Base-by-base conservation (phyloP, 2,329 filamentous ascomycete species). In the Paecilomyces formosus region DNA sequence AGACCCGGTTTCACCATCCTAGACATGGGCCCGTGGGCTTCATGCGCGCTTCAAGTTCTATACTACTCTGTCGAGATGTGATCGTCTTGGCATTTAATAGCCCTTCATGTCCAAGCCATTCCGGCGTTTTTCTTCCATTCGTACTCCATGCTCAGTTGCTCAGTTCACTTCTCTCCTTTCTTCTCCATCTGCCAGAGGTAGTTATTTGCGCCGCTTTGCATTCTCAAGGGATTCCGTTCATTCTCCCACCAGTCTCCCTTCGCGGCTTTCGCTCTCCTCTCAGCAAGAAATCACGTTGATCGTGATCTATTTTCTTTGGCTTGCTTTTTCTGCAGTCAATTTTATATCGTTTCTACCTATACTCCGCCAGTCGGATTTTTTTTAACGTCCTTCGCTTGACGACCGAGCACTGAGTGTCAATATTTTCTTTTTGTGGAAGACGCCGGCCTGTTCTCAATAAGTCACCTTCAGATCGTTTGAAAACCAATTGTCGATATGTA, bases 1-100 rank as follows among this genome's bases (percentile, higher is more conserved):
- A 58, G 39, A 24, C 49, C 22, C 50, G 50, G 59, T 63, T 57
- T 63, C 65, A 62, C 62, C 60, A 59, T 57, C 58, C 18, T 18
- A 18, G 18, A 22, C 49, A 24, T 30, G 30, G 58, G 57, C 61
- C 60, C 65, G 59, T 60, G 60, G 21, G 60, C 60, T 63, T 62
- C 62, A 64, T 68, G 66, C 63, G 58, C 59, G 63, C 63, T 56
- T 57, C 58, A 57, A 55, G 49, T 18, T 54, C 58, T 63, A 57
- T 62, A 54, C 62, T 52, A 57, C 59, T 57, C 55, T 53, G 39
- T 51, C 53, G 24, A 26, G 30, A 45, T 60, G 54, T 26, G 26
- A 22, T 31, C 30, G 39, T 35, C 60, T 61, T 61, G 60, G 60
- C 60, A 51, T 22, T 52, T 61, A 54, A 60, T 49, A 61, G 58